Base-by-base conservation (phyloP, 192 early-diverging fungal genomes). In the Phlyctochytrium planicorne region DNA sequence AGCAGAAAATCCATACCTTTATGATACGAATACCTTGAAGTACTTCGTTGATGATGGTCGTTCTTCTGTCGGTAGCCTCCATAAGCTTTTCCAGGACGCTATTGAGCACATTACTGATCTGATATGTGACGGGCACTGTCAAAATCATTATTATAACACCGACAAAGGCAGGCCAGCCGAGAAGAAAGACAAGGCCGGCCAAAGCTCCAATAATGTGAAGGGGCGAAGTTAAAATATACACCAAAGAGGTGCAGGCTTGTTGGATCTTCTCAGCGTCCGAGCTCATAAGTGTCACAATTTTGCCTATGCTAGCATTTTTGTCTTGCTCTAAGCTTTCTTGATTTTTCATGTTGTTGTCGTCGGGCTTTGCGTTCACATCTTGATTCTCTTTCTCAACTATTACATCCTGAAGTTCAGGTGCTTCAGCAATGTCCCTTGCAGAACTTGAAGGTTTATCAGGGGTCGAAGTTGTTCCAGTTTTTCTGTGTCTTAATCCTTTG, bases 1-100 rank as follows among this genome's bases (percentile, higher is more conserved):
- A n/a, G 24, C 0, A 59, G 67, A n/a, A n/a, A n/a, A n/a, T n/a
- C n/a, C n/a, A n/a, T n/a, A n/a, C n/a, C 57, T 97, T 97, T 63
- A 98, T 86, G 20, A 96, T 91, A n/a, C 93, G 85, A 33, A 98
- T 96, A 31, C 91, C 93, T 72, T 91, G 80, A 52, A 95, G 77
- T 69, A 92, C 77, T 74, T 97, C 94, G 56, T 91, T 94, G 59
- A 95, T 85, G 70, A 86, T 76, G 6, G 87, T 82, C 34, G 95
- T 80, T 27, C 94, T 88, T 65, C 88, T 70, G 67, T 92, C 91
- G 17, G 84, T 89, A n/a, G 79, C 72, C 30, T 61, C 66, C 69
- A 91, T 83, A 12, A 87, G 52, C 16, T 77, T 62, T n/a, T 85
- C 77, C 67, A 91, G 83, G 71, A 52, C 20, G 25, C 71, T 50